Conservation (phyloP, 768 basidiomycete genomes). For the Nidularia sp. region DNA sequence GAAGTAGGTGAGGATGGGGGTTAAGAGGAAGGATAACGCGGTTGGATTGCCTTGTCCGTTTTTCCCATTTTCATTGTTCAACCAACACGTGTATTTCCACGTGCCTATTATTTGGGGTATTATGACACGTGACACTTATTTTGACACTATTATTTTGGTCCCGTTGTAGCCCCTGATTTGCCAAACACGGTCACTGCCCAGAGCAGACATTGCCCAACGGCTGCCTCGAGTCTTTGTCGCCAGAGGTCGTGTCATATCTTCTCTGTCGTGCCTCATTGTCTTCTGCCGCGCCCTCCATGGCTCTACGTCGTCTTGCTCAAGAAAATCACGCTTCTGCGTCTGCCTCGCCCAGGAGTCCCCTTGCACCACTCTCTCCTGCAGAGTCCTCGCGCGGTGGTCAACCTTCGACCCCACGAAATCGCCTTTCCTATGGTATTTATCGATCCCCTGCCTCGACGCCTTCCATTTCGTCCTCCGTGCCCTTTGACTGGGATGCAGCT, state of each 20-base stretch:
- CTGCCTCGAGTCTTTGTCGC: too few relatives aligned
- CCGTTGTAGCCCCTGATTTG: neutral
- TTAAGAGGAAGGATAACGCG: constrained; percentile 21
- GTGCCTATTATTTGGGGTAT: constrained; percentile 15
- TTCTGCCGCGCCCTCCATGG: constrained; percentile 27
- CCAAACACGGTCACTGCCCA: neutral
- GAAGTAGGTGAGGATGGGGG: constrained; percentile 15
- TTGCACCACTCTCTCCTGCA: constrained; percentile 13
- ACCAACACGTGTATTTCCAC: constrained; percentile 39
- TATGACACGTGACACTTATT: too few relatives aligned
- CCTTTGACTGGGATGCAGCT: constrained; percentile 88
- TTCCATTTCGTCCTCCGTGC: constrained; percentile 69
- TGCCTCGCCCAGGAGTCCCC: constrained; percentile 22
- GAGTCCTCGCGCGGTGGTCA: constrained; percentile 24
- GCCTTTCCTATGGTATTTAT: constrained; percentile 46
- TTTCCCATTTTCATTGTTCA: constrained; percentile 41
- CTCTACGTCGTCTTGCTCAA: constrained; percentile 56
- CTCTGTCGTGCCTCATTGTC: neutral
- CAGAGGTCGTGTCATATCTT: neutral
- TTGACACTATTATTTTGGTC: too few relatives aligned
- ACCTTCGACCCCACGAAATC: constrained; percentile 41
- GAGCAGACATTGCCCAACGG: neutral
- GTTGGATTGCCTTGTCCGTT: constrained; percentile 15
- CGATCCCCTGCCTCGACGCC: constrained; percentile 63
- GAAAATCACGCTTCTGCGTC: constrained; percentile 41